phyloP scores from a whole-genome alignment of 1,284 basidiomycete species.

The Pseudozyma thailandica region DNA sequence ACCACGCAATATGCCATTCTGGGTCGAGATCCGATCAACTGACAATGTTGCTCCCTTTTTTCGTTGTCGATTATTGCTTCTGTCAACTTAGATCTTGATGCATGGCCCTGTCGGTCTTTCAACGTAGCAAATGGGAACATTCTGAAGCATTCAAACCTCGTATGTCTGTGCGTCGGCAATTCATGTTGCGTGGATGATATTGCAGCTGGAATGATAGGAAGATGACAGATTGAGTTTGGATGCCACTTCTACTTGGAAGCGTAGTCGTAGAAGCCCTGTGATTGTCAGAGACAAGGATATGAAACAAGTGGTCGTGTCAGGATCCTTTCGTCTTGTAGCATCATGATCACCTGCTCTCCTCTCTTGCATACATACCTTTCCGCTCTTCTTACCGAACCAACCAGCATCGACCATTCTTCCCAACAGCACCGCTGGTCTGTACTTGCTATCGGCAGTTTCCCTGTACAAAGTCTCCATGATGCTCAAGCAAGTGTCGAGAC shows the following conservation, averaged over 20 bases:
- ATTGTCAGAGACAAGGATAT: not conserved
- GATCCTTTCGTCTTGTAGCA: too few relatives aligned
- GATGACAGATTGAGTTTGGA: not conserved
- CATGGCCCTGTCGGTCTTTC: not conserved
- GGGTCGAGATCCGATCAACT: too few relatives aligned
- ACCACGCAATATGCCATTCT: too few relatives aligned
- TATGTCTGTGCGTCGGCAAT: too few relatives aligned
- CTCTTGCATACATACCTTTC: slow-evolving; percentile 46
- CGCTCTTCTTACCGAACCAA: slow-evolving; percentile 88
- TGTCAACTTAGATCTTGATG: not conserved
- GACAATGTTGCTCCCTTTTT: too few relatives aligned
- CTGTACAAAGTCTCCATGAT: slow-evolving; percentile 62
- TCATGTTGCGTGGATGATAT: not conserved
- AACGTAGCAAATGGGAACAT: too few relatives aligned
- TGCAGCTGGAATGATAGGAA: not conserved
- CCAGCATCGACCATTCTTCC: slow-evolving; percentile 96
- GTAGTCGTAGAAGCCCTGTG: slow-evolving; percentile 65
- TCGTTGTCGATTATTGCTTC: not conserved
- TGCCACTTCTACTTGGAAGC: slow-evolving; percentile 27
- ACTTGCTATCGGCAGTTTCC: slow-evolving; percentile 94
- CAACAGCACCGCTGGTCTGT: slow-evolving; percentile 88
- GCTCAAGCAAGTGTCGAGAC: slow-evolving; percentile 78
- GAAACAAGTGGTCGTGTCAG: not conserved
- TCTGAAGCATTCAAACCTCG: too few relatives aligned
- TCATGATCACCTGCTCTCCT: not conserved